Conservation (phyloP, 768 basidiomycete genomes). For the Suillus variegatus region DNA sequence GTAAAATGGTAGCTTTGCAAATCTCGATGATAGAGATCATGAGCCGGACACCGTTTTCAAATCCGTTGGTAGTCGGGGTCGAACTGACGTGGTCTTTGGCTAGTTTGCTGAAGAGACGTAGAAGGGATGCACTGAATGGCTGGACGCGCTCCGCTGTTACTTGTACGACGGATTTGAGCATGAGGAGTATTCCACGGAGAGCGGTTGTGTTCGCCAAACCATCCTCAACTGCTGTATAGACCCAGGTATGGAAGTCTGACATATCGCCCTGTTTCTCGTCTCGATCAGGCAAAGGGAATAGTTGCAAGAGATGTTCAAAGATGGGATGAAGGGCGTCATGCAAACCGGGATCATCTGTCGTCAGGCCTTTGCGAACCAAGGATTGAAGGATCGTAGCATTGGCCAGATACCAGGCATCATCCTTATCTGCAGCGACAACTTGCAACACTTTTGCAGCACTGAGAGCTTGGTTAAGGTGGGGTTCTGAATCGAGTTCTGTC, state of each 20-base stretch:
- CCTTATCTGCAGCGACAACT: slow-evolving; percentile 80
- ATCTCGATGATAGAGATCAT: slow-evolving; percentile 85
- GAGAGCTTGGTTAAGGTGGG: slow-evolving; percentile 64
- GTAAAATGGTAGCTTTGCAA: slow-evolving; percentile 75
- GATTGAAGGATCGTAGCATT: slow-evolving; percentile 78
- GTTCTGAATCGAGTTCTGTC: slow-evolving; percentile 74
- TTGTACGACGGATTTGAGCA: slow-evolving; percentile 85
- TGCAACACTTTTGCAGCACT: slow-evolving; percentile 88
- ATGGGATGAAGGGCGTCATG: slow-evolving; percentile 84
- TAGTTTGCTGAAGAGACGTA: slow-evolving; percentile 83
- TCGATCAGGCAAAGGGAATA: slow-evolving; percentile 78
- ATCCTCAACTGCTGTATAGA: slow-evolving; percentile 74
- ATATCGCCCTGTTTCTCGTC: slow-evolving; percentile 73
- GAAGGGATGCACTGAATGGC: slow-evolving; percentile 68
- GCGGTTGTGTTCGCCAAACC: slow-evolving; percentile 73
- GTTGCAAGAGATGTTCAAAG: slow-evolving; percentile 74
- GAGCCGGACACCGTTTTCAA: slow-evolving; percentile 62
- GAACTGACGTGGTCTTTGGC: slow-evolving; percentile 84
- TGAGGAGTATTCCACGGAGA: slow-evolving; percentile 78
- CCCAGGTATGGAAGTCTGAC: slow-evolving; percentile 76
- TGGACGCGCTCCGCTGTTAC: slow-evolving; percentile 84
- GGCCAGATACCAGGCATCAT: slow-evolving; percentile 74
- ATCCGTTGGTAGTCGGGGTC: slow-evolving; percentile 46
- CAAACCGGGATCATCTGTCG: slow-evolving; percentile 75
- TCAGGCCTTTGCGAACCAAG: slow-evolving; percentile 84